Conservation (phyloP, 305 asterid genomes). For the Plantago lanceolata region DNA sequence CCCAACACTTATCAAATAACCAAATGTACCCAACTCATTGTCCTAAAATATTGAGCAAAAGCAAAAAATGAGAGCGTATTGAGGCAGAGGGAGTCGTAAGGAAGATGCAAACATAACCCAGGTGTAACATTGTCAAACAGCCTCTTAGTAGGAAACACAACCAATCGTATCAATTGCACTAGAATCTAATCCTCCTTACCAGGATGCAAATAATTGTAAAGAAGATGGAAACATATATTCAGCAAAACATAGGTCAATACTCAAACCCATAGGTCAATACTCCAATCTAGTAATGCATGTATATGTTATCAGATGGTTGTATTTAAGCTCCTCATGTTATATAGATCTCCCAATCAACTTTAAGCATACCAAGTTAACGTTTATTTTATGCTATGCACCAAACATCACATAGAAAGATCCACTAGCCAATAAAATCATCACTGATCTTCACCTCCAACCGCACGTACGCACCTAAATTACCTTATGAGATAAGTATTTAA, state of each 20-base stretch:
- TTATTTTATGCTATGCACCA: background rate
- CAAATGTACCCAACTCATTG: background rate
- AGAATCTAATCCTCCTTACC: constrained; percentile 20
- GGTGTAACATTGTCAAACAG: background rate
- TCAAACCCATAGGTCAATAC: background rate
- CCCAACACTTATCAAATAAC: background rate
- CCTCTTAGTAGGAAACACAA: no score
- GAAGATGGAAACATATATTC: constrained; percentile 1
- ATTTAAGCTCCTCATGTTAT: constrained; percentile 7
- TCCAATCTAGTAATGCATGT: background rate
- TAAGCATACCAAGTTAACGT: constrained; percentile 3
- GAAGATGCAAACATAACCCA: background rate
- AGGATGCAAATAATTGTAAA: constrained; percentile 7
- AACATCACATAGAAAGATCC: background rate
- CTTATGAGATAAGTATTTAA: no score
- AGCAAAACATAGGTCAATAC: background rate
- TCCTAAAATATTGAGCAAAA: background rate
- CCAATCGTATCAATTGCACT: no score
- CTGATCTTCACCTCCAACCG: constrained; percentile 9
- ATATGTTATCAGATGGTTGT: background rate
- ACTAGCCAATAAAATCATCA: background rate
- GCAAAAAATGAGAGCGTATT: background rate
- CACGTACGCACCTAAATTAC: background rate
- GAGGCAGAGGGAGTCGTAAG: background rate
- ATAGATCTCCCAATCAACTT: background rate